Conservation (phyloP, 345 rosid species). For the Sonneratia alba region DNA sequence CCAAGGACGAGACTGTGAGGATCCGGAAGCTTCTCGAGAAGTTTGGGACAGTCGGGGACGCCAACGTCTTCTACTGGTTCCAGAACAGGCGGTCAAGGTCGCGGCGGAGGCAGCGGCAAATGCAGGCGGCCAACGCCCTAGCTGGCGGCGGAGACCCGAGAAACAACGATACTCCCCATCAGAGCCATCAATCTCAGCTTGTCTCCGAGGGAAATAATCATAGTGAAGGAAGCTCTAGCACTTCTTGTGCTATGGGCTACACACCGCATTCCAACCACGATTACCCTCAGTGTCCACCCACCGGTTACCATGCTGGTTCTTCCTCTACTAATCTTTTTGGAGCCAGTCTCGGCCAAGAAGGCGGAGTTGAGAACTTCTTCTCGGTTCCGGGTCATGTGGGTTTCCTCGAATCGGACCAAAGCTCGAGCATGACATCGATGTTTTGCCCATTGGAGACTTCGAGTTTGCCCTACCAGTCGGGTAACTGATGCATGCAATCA, state of each 20-base stretch:
- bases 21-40: slow-evolving; percentile 85
- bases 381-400: slow-evolving; percentile 56
- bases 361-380: slow-evolving; percentile 36
- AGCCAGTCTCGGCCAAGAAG: slow-evolving; percentile 2
- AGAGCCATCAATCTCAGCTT: slow-evolving; percentile 26
- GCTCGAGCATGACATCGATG: slow-evolving; percentile 37
- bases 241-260: slow-evolving; percentile 18
- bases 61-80: slow-evolving; percentile 99
- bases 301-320: not conserved
- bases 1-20: slow-evolving; percentile 88
- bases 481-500: slow-evolving; percentile 28
- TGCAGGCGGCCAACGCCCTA: slow-evolving; percentile 55
- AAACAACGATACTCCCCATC: slow-evolving; percentile 5
- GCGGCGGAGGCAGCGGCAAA: slow-evolving; percentile 89
- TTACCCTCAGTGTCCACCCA: not conserved
- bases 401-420: slow-evolving; percentile 45
- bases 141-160: slow-evolving; percentile 13
- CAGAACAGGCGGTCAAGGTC: slow-evolving; percentile 94
- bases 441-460: slow-evolving; percentile 51
- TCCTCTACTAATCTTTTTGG: slow-evolving; percentile 4
- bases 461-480: slow-evolving; percentile 64
- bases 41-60: slow-evolving; percentile 86
- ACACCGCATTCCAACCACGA: slow-evolving; percentile 21
- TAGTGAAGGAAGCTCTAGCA: slow-evolving; percentile 4
- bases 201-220: slow-evolving; percentile 18